Evolutionary conservation across 495 filamentous ascomycete genomes (phyloP).

Genomic region (Daldinia childiae): DNA sequence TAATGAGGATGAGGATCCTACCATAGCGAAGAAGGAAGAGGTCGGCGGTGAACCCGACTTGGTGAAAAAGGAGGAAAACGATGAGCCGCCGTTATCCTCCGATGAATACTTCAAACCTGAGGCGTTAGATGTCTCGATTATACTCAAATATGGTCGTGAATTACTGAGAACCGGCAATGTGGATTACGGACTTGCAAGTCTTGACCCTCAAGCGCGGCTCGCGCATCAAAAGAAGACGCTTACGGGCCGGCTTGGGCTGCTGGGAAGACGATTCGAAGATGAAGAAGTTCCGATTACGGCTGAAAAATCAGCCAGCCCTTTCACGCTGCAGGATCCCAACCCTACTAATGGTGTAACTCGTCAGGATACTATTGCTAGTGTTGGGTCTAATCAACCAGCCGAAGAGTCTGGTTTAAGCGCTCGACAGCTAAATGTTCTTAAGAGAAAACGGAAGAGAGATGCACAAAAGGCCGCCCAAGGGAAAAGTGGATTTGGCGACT

Average conservation of each 20-base stretch:
- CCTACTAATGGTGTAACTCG: slow-evolving; percentile 55
- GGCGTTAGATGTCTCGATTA: slow-evolving; percentile 76
- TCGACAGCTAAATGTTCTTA: slow-evolving; percentile 91
- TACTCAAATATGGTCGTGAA: slow-evolving; percentile 82
- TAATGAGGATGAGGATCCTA: slow-evolving; percentile 65
- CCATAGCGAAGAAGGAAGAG: slow-evolving; percentile 63
- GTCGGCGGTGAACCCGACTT: slow-evolving; percentile 43
- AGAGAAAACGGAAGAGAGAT: slow-evolving; percentile 85
- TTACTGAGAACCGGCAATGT: slow-evolving; percentile 83
- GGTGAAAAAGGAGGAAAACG: slow-evolving; percentile 64
- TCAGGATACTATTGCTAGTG: slow-evolving; percentile 46
- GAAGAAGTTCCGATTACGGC: slow-evolving; percentile 70
- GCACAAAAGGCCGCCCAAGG: slow-evolving; percentile 78
- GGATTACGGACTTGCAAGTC: slow-evolving; percentile 79
- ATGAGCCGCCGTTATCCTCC: slow-evolving; percentile 46
- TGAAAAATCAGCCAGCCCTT: slow-evolving; percentile 51
- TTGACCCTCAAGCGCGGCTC: slow-evolving; percentile 83
- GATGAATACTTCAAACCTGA: slow-evolving; percentile 75
- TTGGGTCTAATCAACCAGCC: slow-evolving; percentile 49
- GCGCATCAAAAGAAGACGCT: slow-evolving; percentile 90
- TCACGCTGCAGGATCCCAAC: slow-evolving; percentile 53
- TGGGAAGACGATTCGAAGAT: slow-evolving; percentile 81
- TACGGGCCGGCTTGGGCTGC: slow-evolving; percentile 80
- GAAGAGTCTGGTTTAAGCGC: slow-evolving; percentile 84
- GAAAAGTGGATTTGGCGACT: slow-evolving; percentile 82